Evolutionary conservation across 305 asterid genomes (phyloP), one percentile per base, ranked within the genome.

Genomic region (Solanum hybrid): DNA sequence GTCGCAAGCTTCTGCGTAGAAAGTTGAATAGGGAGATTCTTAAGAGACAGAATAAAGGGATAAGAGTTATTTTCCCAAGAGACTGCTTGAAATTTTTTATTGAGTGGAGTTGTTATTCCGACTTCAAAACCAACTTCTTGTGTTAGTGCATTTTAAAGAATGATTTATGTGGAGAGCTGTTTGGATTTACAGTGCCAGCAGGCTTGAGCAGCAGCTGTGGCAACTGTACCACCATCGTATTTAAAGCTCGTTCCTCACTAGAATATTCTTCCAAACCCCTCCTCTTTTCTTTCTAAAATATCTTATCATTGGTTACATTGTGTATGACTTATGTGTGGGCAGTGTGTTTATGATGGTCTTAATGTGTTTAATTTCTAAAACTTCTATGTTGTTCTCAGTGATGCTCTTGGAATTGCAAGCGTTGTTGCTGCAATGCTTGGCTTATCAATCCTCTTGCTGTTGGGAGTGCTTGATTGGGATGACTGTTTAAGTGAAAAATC

Each of bases 351-450:
- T 77, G 81, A 35, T 89, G 90, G 77, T 72, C 64, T 88, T 20
- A 20, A 80, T 69, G 20, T 10, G 56, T 60, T 37, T 36, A 56
- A 60, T 35, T 31, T 75, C 32, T 35, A 26, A 32, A 71, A 73
- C 84, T 17, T n/a, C 79, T 90, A 12, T 72, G 88, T 35, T 91
- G 86, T 82, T 82, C 90, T 92, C 96, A 97, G 99, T 89, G 99
- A 97, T 5, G 93, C 98, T 88, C 89, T 97, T 88, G 98, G 99
- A 22, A 85, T 97, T 90, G 93, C 99, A 34, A 97, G 99, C 81
- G 99, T 97, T 88, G 96, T 96, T 56, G 98, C 99, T 89, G 99
- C 99, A 51, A 97, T 97, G 99, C 97, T 97, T 26, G 98, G 98
- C 34, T 93, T 97, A 56, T 97, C 98, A n/a, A 95, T 97, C 87